phyloP scores from a whole-genome alignment of 2,329 filamentous ascomycete genomes.

The Dactylellina sp. region DNA sequence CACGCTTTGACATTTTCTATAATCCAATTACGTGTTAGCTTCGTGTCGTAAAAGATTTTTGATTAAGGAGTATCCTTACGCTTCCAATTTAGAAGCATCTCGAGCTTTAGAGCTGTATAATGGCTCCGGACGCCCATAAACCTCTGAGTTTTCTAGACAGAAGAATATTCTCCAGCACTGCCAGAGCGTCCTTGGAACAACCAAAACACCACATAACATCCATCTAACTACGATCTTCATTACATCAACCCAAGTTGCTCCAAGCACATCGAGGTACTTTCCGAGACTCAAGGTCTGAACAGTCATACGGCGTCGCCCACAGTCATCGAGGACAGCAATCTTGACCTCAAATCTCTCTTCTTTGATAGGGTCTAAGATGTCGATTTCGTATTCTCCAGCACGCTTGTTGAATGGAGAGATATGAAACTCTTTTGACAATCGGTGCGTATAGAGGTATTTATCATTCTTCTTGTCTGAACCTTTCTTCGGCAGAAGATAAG shows the following conservation, averaged over 20 bases:
- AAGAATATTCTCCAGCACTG: constrained; percentile 58
- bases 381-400: constrained; percentile 67
- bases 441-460: constrained; percentile 47
- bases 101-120: constrained; percentile 55
- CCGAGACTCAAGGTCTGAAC: constrained; percentile 58
- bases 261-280: constrained; percentile 57
- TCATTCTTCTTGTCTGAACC: constrained; percentile 57
- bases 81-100: constrained; percentile 56
- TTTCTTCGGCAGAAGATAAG: constrained; percentile 72
- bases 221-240: constrained; percentile 57
- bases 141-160: constrained; percentile 54
- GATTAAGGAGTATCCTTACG: constrained; percentile 30
- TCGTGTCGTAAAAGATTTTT: neutral
- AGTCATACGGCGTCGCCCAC: constrained; percentile 58
- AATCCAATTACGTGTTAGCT: neutral
- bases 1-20: constrained; percentile 14
- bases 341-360: constrained; percentile 59
- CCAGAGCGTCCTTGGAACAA: constrained; percentile 58
- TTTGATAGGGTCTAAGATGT: constrained; percentile 66
- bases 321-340: constrained; percentile 58
- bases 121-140: constrained; percentile 59
- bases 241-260: constrained; percentile 53
- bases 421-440: constrained; percentile 75
- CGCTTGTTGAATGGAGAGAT: constrained; percentile 77
- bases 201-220: constrained; percentile 58